Percentiles rank a stretch among this genome's conserved stretches.
phyloP scores from a whole-genome alignment of 129 eudicot species.

The Cynara cardunculus region DNA sequence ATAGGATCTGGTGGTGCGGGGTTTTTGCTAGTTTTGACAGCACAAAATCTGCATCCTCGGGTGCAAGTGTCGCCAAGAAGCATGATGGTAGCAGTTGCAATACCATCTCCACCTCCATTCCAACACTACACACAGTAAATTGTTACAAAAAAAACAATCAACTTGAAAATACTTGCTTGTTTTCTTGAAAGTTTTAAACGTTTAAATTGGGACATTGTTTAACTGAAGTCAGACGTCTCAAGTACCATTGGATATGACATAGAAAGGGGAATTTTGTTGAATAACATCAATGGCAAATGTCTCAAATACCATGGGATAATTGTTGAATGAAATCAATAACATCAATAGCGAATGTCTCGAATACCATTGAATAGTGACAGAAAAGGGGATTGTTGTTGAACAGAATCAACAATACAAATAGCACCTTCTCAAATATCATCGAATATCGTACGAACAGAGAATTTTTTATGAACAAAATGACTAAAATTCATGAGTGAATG shows the following conservation, averaged over 20 bases:
- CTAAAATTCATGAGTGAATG: not conserved
- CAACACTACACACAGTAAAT: constrained; percentile 46
- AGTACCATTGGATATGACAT: not conserved
- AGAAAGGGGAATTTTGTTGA: not conserved
- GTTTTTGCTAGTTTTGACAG: constrained; percentile 94
- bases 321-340: not conserved
- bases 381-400: not conserved
- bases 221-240: not conserved
- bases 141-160: not conserved
- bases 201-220: not conserved
- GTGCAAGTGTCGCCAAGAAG: constrained; percentile 95
- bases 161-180: not conserved
- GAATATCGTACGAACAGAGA: not conserved
- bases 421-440: not conserved
- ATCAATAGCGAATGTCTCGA: not conserved
- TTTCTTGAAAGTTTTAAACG: not conserved
- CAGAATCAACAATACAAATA: too few species aligned
- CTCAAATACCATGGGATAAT: not conserved
- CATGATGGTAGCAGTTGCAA: constrained; percentile 95
- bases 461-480: not conserved
- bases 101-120: constrained; percentile 98
- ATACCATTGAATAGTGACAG: not conserved
- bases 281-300: not conserved
- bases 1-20: constrained; percentile 97
- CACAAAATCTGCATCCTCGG: constrained; percentile 95